These are phyloP conservation scores for Gracilaria domingensis DNA, from an alignment of 23 red algal genomes.

Conservation along the genomic window DNA sequence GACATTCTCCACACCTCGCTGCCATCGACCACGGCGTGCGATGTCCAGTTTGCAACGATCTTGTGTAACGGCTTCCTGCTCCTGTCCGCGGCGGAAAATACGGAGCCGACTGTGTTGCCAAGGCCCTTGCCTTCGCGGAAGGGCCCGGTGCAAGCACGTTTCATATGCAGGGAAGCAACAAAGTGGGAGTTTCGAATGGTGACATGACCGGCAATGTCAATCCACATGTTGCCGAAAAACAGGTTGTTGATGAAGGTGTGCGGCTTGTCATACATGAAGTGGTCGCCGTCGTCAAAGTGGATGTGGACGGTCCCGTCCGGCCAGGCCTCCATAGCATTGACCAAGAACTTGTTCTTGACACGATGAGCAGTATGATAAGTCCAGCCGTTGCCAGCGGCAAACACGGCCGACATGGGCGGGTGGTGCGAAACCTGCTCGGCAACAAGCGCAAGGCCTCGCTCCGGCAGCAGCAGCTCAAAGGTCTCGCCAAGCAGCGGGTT, in stretches of 20 bases:
- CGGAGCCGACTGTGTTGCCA: conserved; percentile 37
- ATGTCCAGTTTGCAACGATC: conserved; percentile 60
- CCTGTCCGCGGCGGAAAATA: background rate
- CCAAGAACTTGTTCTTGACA: conserved; percentile 85
- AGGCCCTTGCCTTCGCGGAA: conserved; percentile 50
- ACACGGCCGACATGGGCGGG: conserved; percentile 78
- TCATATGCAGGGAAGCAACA: conserved; percentile 39
- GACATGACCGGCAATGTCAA: conserved; percentile 91
- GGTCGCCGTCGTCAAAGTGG: conserved; percentile 80
- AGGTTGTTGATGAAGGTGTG: conserved; percentile 97
- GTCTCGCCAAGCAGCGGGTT: conserved; percentile 97
- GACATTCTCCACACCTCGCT: conserved; percentile 36
- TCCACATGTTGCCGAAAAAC: conserved; percentile 88
- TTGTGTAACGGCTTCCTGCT: conserved; percentile 7
- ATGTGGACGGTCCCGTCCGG: conserved; percentile 85
- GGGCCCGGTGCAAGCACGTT: conserved; percentile 16
- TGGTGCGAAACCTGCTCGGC: conserved; percentile 98
- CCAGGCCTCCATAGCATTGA: conserved; percentile 93
- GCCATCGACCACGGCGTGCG: conserved; percentile 27
- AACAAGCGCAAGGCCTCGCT: conserved; percentile 54
- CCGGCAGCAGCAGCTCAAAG: conserved; percentile 69
- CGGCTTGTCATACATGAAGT: conserved; percentile 85
- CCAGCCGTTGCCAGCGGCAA: conserved; percentile 78
- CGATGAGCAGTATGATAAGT: conserved; percentile 77
- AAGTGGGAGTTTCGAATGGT: conserved; percentile 63